Percentiles rank a stretch among this genome's conserved stretches.
These are phyloP conservation scores for Zygotorulaspora mrakii DNA, from an alignment of 1,139 yeast species.

Conservation along the genomic window DNA sequence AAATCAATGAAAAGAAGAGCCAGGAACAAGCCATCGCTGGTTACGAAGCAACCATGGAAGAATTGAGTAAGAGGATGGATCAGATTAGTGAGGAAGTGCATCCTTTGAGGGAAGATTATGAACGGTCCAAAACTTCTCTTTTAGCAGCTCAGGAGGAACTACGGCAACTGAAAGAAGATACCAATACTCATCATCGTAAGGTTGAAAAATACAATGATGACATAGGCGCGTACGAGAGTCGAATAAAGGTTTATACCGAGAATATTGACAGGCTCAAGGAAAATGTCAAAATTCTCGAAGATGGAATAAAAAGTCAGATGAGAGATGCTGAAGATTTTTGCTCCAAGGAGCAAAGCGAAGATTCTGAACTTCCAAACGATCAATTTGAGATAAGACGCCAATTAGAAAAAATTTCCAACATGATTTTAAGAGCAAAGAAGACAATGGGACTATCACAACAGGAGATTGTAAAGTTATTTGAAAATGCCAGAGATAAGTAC, in stretches of 20 bases:
- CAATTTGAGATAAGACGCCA: slow-evolving; percentile 39
- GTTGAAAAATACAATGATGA: slow-evolving; percentile 29
- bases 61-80: slow-evolving; percentile 28
- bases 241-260: slow-evolving; percentile 16
- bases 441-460: slow-evolving; percentile 45
- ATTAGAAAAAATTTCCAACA: slow-evolving; percentile 36
- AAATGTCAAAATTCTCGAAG: slow-evolving; percentile 34
- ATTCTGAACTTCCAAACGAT: slow-evolving; percentile 32
- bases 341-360: slow-evolving; percentile 36
- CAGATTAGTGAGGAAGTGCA: slow-evolving; percentile 23
- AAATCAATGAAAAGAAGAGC: slow-evolving; percentile 31
- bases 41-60: slow-evolving; percentile 31
- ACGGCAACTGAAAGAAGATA: slow-evolving; percentile 27
- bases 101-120: slow-evolving; percentile 27
- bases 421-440: slow-evolving; percentile 40
- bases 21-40: slow-evolving; percentile 31
- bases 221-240: slow-evolving; percentile 20
- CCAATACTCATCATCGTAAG: slow-evolving; percentile 29
- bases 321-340: slow-evolving; percentile 39
- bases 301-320: slow-evolving; percentile 33
- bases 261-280: slow-evolving; percentile 27
- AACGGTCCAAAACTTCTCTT: slow-evolving; percentile 18
- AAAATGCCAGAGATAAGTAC: slow-evolving; percentile 38
- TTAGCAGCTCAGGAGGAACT: slow-evolving; percentile 14
- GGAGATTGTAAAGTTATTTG: slow-evolving; percentile 40